Evolutionary conservation across 495 filamentous ascomycete genomes (phyloP), one percentile per base, ranked within the genome.

Genomic region (Xylaria curta): DNA sequence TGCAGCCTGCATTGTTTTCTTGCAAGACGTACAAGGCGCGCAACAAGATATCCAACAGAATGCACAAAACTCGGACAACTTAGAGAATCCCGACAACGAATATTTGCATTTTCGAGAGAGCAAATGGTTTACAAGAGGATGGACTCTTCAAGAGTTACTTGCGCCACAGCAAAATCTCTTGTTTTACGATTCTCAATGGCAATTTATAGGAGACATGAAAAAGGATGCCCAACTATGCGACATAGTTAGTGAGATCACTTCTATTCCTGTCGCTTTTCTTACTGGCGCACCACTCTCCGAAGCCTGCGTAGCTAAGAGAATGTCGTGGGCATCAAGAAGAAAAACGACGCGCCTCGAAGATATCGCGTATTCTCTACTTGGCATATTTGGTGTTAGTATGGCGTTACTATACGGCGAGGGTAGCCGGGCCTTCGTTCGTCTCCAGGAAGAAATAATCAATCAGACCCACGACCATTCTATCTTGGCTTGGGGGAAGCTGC

Each of bases 401-500:
- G n/a, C 49, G n/a, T n/a, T 53, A 21, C 49, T 53, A 53, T 53
- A 53, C n/a, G 49, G 49, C 49, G 49, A 53, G 21, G 49, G 49
- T 12, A 19, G 10, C 19, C 19, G 19, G 49, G 49, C 49, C 49
- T 53, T 53, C n/a, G 2, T 53, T 26, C 49, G 49, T 24, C 49
- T 53, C 49, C 49, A 53, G 21, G 49, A 53, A 24, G 49, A 53
- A 53, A 53, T 53, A n/a, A n/a, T 53, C 49, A 53, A 53, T 24
- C 49, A 53, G 21, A 53, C 49, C 21, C 49, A 53, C 21, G 49
- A 53, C 10, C 49, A 53, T 53, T 53, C 49, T 19, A 53, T 53
- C n/a, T 9, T 53, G n/a, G 49, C 49, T 3, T 53, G 49, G 49
- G 49, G 49, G 8, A 10, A 24, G n/a, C 3, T 53, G 19, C 19